Evolutionary conservation across 495 filamentous ascomycete species (phyloP).

Genomic region (Apodospora peruviana): DNA sequence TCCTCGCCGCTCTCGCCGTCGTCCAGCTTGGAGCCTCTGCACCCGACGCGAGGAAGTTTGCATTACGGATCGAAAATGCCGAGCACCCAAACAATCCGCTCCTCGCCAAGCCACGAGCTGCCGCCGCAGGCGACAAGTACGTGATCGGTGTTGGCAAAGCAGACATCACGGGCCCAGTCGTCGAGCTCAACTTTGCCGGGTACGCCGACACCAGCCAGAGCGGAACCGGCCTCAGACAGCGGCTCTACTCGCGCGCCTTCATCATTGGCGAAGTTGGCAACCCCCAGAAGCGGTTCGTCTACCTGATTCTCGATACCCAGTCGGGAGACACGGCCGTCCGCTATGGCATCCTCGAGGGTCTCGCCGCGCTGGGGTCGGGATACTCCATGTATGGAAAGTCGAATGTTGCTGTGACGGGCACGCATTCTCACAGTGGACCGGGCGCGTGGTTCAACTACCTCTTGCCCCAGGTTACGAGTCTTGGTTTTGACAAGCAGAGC

Average conservation of each 20-base stretch:
- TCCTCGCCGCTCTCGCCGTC: constrained; percentile 16
- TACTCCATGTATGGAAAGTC: constrained; percentile 60
- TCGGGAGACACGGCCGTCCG: constrained; percentile 86
- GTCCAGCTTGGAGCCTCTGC: constrained; percentile 2
- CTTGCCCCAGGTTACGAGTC: constrained; percentile 83
- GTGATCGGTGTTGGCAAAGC: constrained; percentile 86
- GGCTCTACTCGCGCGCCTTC: constrained; percentile 84
- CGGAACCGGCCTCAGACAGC: constrained; percentile 77
- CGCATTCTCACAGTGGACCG: constrained; percentile 87
- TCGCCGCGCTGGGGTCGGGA: constrained; percentile 50
- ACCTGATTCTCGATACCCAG: constrained; percentile 76
- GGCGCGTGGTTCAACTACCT: constrained; percentile 97
- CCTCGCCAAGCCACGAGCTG: constrained; percentile 17
- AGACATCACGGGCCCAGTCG: constrained; percentile 82
- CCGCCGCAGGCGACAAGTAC: constrained; percentile 50
- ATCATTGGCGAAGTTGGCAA: constrained; percentile 71
- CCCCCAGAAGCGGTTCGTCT: constrained; percentile 72
- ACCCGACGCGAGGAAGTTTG: not conserved
- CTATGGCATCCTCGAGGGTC: constrained; percentile 71
- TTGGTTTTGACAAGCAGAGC: constrained; percentile 79
- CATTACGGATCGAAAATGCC: not conserved
- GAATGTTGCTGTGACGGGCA: constrained; percentile 87
- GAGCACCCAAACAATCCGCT: not conserved
- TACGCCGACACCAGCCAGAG: constrained; percentile 75
- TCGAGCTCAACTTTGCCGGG: constrained; percentile 53